Evolutionary conservation across 257 asterid genomes (phyloP), one percentile per base, ranked within the genome.

Genomic region (Datura wrightii): DNA sequence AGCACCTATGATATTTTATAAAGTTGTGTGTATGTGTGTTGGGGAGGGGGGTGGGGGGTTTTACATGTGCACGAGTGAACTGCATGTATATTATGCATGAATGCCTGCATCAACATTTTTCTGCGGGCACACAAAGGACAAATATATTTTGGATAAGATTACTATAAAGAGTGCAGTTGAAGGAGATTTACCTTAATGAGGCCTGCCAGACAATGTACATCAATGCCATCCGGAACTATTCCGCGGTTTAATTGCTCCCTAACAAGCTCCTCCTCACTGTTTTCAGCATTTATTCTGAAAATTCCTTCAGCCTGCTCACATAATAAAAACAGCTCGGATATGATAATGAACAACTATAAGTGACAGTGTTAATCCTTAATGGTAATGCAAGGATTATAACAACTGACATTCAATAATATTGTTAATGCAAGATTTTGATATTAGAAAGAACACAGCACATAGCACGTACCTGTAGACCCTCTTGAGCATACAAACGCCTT

Each of bases 161-260:
- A 79, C 52, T 42, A 44, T 10, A 44, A 50, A 52, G 44, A 31
- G 66, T 11, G 52, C 41, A 5, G 66, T 16, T 41, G 79, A 8
- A 59, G 15, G 15, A 81, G 24, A 10, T 69, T 56, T 87, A 95
- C 99, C 97, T 97, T 97, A 88, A 97, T 94, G 48, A 97, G 92
- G 67, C 99, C 99, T 1, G 97, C 99, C 91, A 97, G 89, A 84
- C 99, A 97, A 89, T 97, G 99, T 82, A 97, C 99, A 65, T 95
- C 99, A 63, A 94, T 91, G 87, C 96, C 99, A 55, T 92, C 93
- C 14, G 98, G 98, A 82, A 97, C 89, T 53, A 91, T 90, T 39
- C 99, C 99, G 76, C 94, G 48, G 93, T 95, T 95, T 85, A 97
- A 81, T 85, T 93, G 98, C 87, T 94, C 94, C 92, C 99, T 91